Evolutionary conservation across 2,329 filamentous ascomycete genomes (phyloP).

Genomic region (Ophiostoma triangulosporum): DNA sequence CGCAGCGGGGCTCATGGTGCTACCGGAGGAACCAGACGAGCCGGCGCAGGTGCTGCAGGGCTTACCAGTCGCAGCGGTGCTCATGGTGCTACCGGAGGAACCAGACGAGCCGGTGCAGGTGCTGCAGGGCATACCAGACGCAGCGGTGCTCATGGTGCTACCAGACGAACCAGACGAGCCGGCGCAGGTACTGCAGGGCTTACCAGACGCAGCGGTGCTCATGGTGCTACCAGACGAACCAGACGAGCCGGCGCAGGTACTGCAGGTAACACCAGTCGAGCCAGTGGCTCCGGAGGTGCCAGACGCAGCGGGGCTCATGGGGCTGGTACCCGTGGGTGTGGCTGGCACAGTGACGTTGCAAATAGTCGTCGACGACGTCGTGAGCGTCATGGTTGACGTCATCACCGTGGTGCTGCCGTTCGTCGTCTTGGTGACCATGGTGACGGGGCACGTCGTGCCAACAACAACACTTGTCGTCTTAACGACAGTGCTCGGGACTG

Average conservation of each 20-base stretch:
- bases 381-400: background rate
- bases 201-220: background rate
- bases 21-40: too few species aligned
- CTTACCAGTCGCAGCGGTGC: background rate
- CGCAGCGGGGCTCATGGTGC: too few species aligned
- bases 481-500: background rate
- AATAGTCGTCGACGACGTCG: background rate
- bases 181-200: background rate
- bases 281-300: background rate
- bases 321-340: background rate
- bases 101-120: background rate
- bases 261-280: background rate
- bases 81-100: too few species aligned
- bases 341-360: background rate
- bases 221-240: background rate
- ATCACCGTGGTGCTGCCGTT: background rate
- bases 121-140: background rate
- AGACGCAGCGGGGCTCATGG: background rate
- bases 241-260: background rate
- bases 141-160: background rate
- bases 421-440: background rate
- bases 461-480: background rate
- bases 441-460: background rate
- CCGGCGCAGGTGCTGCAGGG: background rate
- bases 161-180: background rate